phyloP scores from a whole-genome alignment of 176 grass and related monocot species.

The Aegilops tauschii region DNA sequence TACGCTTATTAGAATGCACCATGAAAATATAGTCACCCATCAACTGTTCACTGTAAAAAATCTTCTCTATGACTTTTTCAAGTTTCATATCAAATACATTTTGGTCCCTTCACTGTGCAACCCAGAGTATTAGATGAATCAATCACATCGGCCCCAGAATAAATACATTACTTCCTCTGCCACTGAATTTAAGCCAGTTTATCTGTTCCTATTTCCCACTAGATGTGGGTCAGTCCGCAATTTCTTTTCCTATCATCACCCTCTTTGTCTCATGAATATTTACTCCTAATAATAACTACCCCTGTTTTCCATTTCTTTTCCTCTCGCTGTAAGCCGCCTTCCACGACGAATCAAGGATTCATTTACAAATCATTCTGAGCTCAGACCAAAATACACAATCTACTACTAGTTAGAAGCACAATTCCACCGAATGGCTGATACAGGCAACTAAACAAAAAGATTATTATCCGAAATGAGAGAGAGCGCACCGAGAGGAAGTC shows the following conservation, averaged over 20 bases:
- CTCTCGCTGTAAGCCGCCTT: neutral
- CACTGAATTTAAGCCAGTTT: neutral
- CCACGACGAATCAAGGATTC: neutral
- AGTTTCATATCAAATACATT: constrained; percentile 3
- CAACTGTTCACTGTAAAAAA: neutral
- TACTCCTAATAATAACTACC: neutral
- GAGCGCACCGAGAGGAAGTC: constrained; percentile 60
- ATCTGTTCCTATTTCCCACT: neutral
- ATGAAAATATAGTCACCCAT: neutral
- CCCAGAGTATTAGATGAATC: neutral
- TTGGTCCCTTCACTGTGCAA: neutral
- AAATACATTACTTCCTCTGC: neutral
- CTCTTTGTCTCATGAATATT: neutral
- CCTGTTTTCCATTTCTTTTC: neutral
- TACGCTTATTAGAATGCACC: constrained; percentile 13
- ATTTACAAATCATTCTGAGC: neutral
- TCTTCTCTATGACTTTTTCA: neutral
- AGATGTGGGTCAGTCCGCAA: neutral
- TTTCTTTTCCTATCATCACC: neutral
- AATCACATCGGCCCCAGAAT: neutral
- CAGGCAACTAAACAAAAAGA: neutral
- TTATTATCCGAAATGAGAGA: neutral
- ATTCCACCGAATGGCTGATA: neutral
- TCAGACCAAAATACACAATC: neutral
- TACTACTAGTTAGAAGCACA: neutral